These are phyloP conservation scores for Corymbia maculata DNA, from an alignment of 345 rosid genomes.

Conservation along the genomic window DNA sequence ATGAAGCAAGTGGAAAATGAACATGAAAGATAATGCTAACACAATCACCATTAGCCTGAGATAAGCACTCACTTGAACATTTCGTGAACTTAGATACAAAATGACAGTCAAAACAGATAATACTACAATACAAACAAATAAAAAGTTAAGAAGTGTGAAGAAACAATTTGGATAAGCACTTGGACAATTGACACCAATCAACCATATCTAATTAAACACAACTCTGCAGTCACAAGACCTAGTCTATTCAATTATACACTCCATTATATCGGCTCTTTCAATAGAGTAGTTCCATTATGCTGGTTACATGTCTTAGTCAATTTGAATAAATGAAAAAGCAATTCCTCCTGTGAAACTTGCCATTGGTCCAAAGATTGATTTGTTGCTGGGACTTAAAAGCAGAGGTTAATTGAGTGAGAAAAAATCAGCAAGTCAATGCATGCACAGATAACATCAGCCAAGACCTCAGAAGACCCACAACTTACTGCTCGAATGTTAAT, in stretches of 20 bases:
- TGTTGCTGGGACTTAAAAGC: neutral
- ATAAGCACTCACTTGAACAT: neutral
- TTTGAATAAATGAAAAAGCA: neutral
- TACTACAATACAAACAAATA: neutral
- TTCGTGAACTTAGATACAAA: neutral
- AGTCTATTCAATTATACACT: neutral
- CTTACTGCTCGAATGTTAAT: conserved; percentile 82
- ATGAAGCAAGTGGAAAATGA: conserved; percentile 9
- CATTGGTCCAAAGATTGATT: neutral
- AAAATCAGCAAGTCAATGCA: neutral
- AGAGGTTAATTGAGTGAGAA: neutral
- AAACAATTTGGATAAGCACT: neutral
- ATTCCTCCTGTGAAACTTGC: neutral
- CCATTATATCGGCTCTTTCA: neutral
- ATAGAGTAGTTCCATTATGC: neutral
- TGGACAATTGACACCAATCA: neutral
- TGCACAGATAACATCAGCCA: neutral
- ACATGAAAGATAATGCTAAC: neutral
- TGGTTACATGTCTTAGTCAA: neutral
- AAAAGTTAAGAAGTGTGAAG: neutral
- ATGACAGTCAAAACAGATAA: neutral
- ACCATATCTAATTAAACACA: neutral
- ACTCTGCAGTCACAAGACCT: neutral
- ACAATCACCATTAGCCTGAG: neutral
- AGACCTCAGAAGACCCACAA: neutral